Base-by-base conservation (phyloP, 1,139 yeast genomes). In the Geotrichum fermentans region DNA sequence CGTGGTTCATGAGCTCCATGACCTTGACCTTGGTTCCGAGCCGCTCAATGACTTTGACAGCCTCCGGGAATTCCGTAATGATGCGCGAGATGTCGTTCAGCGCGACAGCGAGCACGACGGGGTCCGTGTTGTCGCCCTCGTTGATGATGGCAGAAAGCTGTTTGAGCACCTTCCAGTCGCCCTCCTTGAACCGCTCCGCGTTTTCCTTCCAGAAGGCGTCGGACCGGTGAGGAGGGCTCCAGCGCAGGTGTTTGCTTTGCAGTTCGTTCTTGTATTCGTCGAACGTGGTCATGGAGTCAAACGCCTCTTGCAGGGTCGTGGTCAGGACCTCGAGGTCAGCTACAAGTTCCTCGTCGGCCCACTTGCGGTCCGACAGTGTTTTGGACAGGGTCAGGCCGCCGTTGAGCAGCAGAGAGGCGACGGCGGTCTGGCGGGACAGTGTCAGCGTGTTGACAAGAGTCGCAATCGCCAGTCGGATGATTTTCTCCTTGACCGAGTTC, bases 211-310 rank as follows among this genome's bases (percentile, higher is more conserved):
- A 92, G 66, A 92, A 92, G 49, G 86, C 88, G 48, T 79, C 80
- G 42, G 88, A 84, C 59, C 81, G 79, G 69, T 92, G 98, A 21
- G 96, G 89, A 49, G 98, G 98, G 1, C 96, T 80, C 95, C 96
- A 92, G 55, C 80, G 78, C 61, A 92, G 77, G 55, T 80, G 75
- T 60, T 83, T 80, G 52, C 92, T 81, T 54, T 81, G 84, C 53
- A 92, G 74, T 69, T 92, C 98, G 45, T 89, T 81, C 60, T 79
- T 73, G 67, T 90, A 92, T 67, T 90, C 97, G 62, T 92, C 98
- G 64, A 92, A 86, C 1, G 96, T 88, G 4, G 97, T 83, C 72
- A 92, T 78, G 56, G 79, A 81, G 49, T 82, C 78, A 54, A 84
- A 90, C 44, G 87, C 82, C 35, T 81, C 85, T 56, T 80, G 79